phyloP scores from a whole-genome alignment of 352 stramenopile genomes.

The Globisporangium parvum region DNA sequence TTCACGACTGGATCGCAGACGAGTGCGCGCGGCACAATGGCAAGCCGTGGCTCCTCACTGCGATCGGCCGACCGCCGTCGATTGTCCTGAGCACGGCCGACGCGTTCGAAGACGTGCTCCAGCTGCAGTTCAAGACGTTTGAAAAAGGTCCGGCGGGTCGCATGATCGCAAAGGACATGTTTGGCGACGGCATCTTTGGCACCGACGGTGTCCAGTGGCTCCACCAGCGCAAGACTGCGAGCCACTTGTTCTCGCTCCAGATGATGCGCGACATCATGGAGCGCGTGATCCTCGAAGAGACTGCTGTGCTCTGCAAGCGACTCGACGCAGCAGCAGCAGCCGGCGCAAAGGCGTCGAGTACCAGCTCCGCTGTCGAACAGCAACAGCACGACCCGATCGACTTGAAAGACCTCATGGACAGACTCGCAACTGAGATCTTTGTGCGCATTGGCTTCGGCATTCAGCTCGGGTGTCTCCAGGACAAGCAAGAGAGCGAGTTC shows the following conservation, averaged over 20 bases:
- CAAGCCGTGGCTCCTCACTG: conserved; percentile 35
- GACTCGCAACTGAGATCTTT: conserved; percentile 62
- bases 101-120: conserved; percentile 49
- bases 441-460: conserved; percentile 64
- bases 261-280: conserved; percentile 53
- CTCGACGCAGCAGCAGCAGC: conserved; percentile 11
- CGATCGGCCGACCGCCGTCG: conserved; percentile 28
- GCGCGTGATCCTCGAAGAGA: conserved; percentile 29
- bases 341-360: neutral
- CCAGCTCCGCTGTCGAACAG: neutral
- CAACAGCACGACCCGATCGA: conserved; percentile 13
- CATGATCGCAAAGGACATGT: conserved; percentile 34
- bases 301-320: conserved; percentile 22
- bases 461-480: conserved; percentile 25
- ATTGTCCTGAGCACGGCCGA: conserved; percentile 34
- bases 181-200: conserved; percentile 69
- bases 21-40: conserved; percentile 35
- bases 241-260: conserved; percentile 79
- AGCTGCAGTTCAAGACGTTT: conserved; percentile 68
- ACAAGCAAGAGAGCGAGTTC: conserved; percentile 24
- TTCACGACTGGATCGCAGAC: conserved; percentile 57
- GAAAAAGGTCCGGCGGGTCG: conserved; percentile 46
- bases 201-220: conserved; percentile 59
- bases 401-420: conserved; percentile 36
- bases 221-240: conserved; percentile 71